Evolutionary conservation across 163 green algal genomes (phyloP), one percentile per base, ranked within the genome.

Genomic region (Scenedesmus sp.): DNA sequence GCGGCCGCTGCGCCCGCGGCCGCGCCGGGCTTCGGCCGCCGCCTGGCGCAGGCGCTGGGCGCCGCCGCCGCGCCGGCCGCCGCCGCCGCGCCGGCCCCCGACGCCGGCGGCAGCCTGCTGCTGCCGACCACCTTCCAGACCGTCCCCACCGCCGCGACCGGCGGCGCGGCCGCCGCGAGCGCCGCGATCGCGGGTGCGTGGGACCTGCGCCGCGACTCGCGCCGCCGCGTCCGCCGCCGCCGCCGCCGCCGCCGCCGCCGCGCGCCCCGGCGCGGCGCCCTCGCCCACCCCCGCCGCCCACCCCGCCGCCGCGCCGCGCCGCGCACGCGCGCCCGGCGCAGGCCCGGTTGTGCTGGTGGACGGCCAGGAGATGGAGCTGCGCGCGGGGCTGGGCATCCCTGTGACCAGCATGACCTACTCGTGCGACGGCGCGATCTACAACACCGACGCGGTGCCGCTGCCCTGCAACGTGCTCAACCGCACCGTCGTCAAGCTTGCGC

Each of bases 391-490:
- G 15, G 63, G n/a, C 6, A 80, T 82, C 50, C 63, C 75, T 1
- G 64, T 77, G 29, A 56, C 17, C 31, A 63, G 48, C 31, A 63
- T 51, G n/a, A 71, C 54, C 17, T 77, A 63, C 45, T 34, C 42
- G 33, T 83, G 75, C 34, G 65, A 83, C 22, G 75, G 44, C 11
- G 42, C 67, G 11, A 70, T 83, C 64, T 83, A 60, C 44, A 58
- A 72, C 54, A 56, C 48, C 45, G 54, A 77, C 45, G 45, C 64
- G 22, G 75, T 83, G 14, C 75, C 75, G 0, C 31, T 83, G 45
- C 75, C 75, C 44, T 83, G 75, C 64, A 83, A 83, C 44, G 14
- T 83, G 9, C 56, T 83, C 29, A 77, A 77, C 54, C 54, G 75
- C 54, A 83, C 75, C 0, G 60, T 58, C 2, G 60, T 65, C 4